Evolutionary conservation across 306 rosid genomes (phyloP).

Genomic region (Pyrus communis): DNA sequence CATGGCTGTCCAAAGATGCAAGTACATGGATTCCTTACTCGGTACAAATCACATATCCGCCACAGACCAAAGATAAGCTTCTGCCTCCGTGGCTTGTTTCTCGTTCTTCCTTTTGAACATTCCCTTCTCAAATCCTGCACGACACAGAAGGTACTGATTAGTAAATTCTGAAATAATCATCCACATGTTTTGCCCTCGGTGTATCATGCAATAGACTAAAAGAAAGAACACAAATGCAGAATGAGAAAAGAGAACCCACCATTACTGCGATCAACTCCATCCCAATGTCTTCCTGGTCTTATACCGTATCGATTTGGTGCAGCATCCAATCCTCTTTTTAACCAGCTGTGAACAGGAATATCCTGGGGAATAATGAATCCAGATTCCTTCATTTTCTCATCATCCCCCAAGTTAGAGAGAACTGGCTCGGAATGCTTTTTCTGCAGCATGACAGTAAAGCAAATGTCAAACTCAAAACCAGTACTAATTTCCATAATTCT

Average conservation of each 20-base stretch:
- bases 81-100: slow-evolving; percentile 63
- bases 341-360: slow-evolving; percentile 80
- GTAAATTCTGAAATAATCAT: background rate
- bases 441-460: slow-evolving; percentile 35
- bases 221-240: background rate
- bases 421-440: slow-evolving; percentile 47
- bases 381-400: slow-evolving; percentile 69
- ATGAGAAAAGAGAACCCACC: slow-evolving; percentile 45
- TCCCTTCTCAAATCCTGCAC: slow-evolving; percentile 66
- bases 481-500: slow-evolving; percentile 5
- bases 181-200: background rate
- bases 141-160: slow-evolving; percentile 5
- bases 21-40: background rate
- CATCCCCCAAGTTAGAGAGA: slow-evolving; percentile 58
- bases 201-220: background rate
- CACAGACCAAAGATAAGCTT: slow-evolving; percentile 91
- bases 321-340: slow-evolving; percentile 66
- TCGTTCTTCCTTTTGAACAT: slow-evolving; percentile 66
- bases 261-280: slow-evolving; percentile 84
- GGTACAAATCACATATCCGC: slow-evolving; percentile 64
- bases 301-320: slow-evolving; percentile 79
- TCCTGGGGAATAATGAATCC: slow-evolving; percentile 89
- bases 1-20: too few relatives aligned
- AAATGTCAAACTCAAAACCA: slow-evolving; percentile 16
- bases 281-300: slow-evolving; percentile 93